Percentiles rank a stretch among this genome's conserved stretches.
Evolutionary conservation across 23 red algal genomes (phyloP).

Genomic region (Cyanidium caldarium): DNA sequence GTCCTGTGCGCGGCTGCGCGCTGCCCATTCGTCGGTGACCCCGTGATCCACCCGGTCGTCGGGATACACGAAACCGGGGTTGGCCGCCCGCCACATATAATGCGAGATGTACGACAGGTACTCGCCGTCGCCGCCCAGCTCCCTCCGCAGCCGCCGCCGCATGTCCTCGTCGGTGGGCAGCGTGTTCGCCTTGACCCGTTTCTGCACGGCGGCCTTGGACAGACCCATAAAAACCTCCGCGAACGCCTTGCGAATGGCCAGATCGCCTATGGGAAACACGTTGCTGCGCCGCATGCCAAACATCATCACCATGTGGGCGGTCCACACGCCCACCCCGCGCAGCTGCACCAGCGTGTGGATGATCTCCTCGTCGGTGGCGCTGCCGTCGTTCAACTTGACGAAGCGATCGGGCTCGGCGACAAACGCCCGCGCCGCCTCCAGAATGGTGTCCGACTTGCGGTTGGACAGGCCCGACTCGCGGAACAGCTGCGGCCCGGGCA

Average conservation of each 20-base stretch:
- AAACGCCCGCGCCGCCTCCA: conserved; percentile 5
- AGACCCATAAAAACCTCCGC: neutral
- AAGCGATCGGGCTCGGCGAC: neutral
- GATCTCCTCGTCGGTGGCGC: neutral
- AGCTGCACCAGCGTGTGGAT: neutral
- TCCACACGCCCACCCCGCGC: conserved; percentile 9
- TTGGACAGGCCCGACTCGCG: conserved; percentile 1
- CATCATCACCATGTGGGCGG: conserved; percentile 21
- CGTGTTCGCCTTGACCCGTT: too few relatives aligned
- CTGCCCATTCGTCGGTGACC: too few relatives aligned
- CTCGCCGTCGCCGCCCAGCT: too few relatives aligned
- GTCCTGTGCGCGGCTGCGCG: too few relatives aligned
- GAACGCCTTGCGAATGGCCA: conserved; percentile 6
- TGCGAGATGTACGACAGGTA: neutral
- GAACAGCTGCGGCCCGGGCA: neutral
- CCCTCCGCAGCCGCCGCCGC: too few relatives aligned
- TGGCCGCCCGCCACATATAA: conserved; percentile 3
- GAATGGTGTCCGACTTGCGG: neutral
- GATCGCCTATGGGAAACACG: conserved; percentile 12
- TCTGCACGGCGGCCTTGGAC: too few relatives aligned
- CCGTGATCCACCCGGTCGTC: too few relatives aligned
- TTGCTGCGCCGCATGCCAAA: conserved; percentile 11
- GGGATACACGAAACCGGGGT: too few relatives aligned
- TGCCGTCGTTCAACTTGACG: neutral
- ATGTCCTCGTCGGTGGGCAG: too few relatives aligned